phyloP scores from a whole-genome alignment of 257 asterid genomes.

The Paulownia fortunei region DNA sequence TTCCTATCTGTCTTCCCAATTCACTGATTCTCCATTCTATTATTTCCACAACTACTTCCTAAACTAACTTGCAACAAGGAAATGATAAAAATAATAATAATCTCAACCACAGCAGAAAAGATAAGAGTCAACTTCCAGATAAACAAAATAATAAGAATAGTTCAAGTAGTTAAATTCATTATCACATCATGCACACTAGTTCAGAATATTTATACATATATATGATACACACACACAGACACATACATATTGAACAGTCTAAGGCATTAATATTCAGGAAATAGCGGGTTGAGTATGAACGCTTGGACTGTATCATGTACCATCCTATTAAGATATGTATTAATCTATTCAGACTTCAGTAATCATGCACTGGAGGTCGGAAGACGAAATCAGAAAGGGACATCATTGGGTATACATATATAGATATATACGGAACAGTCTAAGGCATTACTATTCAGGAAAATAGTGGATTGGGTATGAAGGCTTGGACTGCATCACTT shows the following conservation, averaged over 20 bases:
- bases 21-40: background rate
- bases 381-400: background rate
- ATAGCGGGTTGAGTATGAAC: background rate
- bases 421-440: background rate
- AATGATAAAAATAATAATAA: background rate
- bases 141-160: background rate
- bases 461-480: background rate
- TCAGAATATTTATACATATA: too few species aligned
- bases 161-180: too few species aligned
- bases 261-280: background rate
- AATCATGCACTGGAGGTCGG: background rate
- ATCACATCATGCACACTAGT: too few species aligned
- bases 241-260: background rate
- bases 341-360: too few species aligned
- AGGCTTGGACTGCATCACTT: background rate
- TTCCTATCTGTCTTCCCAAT: background rate
- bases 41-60: background rate
- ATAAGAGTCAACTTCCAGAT: background rate
- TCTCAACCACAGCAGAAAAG: background rate
- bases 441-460: background rate
- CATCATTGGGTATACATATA: background rate
- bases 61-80: constrained; percentile 3
- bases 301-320: background rate
- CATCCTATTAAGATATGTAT: background rate
- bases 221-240: background rate